phyloP scores from a whole-genome alignment of 768 basidiomycete species.

The Boletus subparvulus region DNA sequence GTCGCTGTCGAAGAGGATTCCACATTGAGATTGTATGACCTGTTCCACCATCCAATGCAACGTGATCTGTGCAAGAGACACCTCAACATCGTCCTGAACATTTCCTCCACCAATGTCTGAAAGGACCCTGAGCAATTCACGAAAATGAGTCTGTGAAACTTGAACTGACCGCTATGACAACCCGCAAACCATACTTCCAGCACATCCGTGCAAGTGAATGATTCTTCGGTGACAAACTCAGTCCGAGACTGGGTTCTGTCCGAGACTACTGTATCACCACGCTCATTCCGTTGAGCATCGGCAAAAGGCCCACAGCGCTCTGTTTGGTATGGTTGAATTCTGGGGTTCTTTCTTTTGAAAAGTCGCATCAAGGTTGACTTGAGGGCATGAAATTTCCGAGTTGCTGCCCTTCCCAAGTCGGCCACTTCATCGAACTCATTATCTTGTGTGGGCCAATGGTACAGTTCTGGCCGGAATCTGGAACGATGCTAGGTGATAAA shows the following conservation, averaged over 20 bases:
- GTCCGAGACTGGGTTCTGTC: not conserved
- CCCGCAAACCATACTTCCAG: conserved; percentile 83
- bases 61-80: conserved; percentile 56
- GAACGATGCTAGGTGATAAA: conserved; percentile 50
- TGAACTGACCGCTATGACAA: conserved; percentile 59
- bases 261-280: not conserved
- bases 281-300: not conserved
- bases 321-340: not conserved
- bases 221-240: not conserved
- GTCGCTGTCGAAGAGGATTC: conserved; percentile 53
- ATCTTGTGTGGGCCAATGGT: conserved; percentile 42
- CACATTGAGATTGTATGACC: conserved; percentile 54
- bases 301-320: not conserved
- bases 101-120: conserved; percentile 72
- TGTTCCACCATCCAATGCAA: conserved; percentile 82
- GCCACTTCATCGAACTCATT: conserved; percentile 26
- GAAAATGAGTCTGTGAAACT: not conserved
- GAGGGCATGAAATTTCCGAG: not conserved
- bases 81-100: conserved; percentile 40
- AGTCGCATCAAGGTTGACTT: not conserved
- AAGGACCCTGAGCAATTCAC: not conserved
- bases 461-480: conserved; percentile 64
- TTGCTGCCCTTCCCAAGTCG: not conserved
- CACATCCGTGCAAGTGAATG: conserved; percentile 43
- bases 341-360: not conserved